phyloP scores from a whole-genome alignment of 306 rosid genomes.

The Sophora flavescens region DNA sequence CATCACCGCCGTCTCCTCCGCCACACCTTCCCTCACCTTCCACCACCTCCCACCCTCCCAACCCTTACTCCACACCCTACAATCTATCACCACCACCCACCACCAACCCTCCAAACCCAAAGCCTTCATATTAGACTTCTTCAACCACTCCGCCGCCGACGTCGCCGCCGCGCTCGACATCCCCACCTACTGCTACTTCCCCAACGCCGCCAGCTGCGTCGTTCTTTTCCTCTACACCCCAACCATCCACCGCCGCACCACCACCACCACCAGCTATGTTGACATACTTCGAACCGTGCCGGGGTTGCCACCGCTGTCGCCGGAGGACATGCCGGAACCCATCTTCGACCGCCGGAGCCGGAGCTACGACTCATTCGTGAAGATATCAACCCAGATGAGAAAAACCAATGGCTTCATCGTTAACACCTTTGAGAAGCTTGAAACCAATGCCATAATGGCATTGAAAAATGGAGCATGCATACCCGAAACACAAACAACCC shows the following conservation, averaged over 20 bases:
- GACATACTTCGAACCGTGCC: conserved; percentile 38
- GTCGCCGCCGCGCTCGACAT: conserved; percentile 42
- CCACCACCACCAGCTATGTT: conserved; percentile 42
- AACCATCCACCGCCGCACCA: conserved; percentile 33
- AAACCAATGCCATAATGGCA: conserved; percentile 42
- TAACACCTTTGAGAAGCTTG: conserved; percentile 55
- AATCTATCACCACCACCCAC: background rate
- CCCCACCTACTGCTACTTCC: conserved; percentile 52
- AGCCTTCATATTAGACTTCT: conserved; percentile 60
- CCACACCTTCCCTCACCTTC: conserved; percentile 41
- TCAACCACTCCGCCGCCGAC: conserved; percentile 42
- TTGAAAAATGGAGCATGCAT: conserved; percentile 48
- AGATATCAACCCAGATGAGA: background rate
- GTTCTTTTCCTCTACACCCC: conserved; percentile 37
- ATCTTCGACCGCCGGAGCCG: conserved; percentile 39
- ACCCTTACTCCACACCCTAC: conserved; percentile 23
- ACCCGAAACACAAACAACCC: conserved; percentile 25
- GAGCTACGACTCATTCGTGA: conserved; percentile 41
- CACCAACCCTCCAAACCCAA: conserved; percentile 20
- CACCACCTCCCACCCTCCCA: conserved; percentile 43
- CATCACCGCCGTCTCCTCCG: conserved; percentile 48
- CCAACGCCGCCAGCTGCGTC: conserved; percentile 46
- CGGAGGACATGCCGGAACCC: conserved; percentile 50
- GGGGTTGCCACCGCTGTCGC: conserved; percentile 45
- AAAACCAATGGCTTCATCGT: conserved; percentile 50